Conservation (phyloP, 306 rosid species). For the Astragalus glycyphyllos region DNA sequence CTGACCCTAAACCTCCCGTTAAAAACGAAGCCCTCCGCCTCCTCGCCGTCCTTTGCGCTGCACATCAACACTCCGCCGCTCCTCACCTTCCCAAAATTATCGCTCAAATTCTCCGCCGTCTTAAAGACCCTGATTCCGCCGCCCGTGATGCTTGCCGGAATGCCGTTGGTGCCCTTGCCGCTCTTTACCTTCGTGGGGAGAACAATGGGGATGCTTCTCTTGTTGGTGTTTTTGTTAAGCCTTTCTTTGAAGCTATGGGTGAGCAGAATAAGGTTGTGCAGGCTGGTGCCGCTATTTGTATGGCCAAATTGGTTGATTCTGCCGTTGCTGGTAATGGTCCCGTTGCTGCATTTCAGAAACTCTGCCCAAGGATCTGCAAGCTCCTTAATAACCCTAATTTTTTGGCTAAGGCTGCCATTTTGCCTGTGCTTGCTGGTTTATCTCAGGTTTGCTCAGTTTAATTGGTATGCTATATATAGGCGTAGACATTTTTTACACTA, state of each 20-base stretch:
- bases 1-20: slow-evolving; percentile 87
- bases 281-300: slow-evolving; percentile 85
- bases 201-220: slow-evolving; percentile 38
- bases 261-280: slow-evolving; percentile 91
- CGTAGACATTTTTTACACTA: no score
- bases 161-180: slow-evolving; percentile 67
- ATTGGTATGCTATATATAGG: no score
- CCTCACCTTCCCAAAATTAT: slow-evolving; percentile 81
- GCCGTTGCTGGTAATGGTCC: slow-evolving; percentile 39
- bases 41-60: slow-evolving; percentile 63
- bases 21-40: slow-evolving; percentile 81
- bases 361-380: slow-evolving; percentile 94
- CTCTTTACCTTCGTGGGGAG: slow-evolving; percentile 55
- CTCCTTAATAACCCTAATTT: slow-evolving; percentile 81
- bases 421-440: slow-evolving; percentile 80
- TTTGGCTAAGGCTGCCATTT: slow-evolving; percentile 75
- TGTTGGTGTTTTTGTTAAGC: slow-evolving; percentile 87
- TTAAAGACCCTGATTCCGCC: slow-evolving; percentile 81
- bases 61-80: slow-evolving; percentile 65
- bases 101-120: slow-evolving; percentile 65
- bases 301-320: slow-evolving; percentile 87
- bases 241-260: slow-evolving; percentile 91
- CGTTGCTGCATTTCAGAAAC: slow-evolving; percentile 80
- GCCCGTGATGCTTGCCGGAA: slow-evolving; percentile 87
- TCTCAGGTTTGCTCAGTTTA: slow-evolving; percentile 66